Percentiles rank a stretch among this genome's conserved stretches.
These are phyloP conservation scores for Bertia moriformis DNA, from an alignment of 2,329 filamentous ascomycete species.

Conservation along the genomic window DNA sequence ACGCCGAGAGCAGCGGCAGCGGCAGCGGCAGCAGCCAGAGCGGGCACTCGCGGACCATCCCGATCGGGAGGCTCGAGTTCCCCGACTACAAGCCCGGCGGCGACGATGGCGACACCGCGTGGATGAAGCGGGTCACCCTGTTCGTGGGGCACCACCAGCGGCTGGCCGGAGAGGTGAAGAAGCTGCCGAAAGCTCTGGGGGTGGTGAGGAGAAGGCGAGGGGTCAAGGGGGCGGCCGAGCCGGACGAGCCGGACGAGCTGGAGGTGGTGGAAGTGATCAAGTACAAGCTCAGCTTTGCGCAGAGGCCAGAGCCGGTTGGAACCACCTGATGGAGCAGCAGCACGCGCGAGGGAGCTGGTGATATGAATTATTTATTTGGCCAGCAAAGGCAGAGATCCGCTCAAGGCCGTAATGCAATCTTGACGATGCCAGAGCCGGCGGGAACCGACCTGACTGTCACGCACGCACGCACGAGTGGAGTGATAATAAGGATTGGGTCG, in stretches of 20 bases:
- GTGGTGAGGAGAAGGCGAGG: constrained; percentile 47
- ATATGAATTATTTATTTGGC: too few species aligned
- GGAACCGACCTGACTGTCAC: too few species aligned
- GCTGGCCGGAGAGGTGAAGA: constrained; percentile 80
- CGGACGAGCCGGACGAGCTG: constrained; percentile 32
- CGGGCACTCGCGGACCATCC: constrained; percentile 17
- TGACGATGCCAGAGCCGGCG: too few species aligned
- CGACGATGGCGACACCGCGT: constrained; percentile 41
- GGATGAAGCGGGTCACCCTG: constrained; percentile 83
- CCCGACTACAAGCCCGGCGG: constrained; percentile 51
- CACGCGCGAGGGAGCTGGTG: too few species aligned
- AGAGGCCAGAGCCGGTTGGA: constrained; percentile 72
- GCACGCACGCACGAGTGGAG: too few species aligned
- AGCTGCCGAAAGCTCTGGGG: constrained; percentile 63
- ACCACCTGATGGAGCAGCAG: too few species aligned
- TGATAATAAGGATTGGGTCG: too few species aligned
- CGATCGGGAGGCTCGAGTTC: constrained; percentile 63
- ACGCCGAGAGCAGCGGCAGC: constrained; percentile 14
- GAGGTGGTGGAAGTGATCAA: constrained; percentile 80
- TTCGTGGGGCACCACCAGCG: constrained; percentile 83
- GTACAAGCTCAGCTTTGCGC: constrained; percentile 74
- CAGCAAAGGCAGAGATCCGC: too few species aligned
- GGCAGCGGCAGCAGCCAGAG: constrained; percentile 11
- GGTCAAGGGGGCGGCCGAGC: constrained; percentile 7
- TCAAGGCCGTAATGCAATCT: too few species aligned